Evolutionary conservation across 306 rosid species (phyloP), one percentile per base, ranked within the genome.

Genomic region (Oemleria cerasiformis): DNA sequence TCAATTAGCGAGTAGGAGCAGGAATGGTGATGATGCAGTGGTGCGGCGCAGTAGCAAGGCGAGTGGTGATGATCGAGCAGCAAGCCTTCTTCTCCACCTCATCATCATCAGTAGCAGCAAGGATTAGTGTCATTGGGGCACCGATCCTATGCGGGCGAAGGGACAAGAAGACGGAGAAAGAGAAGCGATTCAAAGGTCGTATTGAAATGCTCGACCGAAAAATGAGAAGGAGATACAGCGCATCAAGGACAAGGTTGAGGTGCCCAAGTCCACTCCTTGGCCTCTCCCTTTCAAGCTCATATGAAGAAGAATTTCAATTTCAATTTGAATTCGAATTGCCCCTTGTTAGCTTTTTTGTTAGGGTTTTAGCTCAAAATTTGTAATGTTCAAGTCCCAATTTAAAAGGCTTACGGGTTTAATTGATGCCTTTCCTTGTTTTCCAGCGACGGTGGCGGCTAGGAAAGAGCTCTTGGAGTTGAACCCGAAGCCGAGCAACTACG

Each of bases 211-310:
- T 15, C 75, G 92, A 74, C 97, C 98, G 3, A 89, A 87, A 83
- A 94, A 77, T 79, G 98, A 94, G 81, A 89, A 91, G 80, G 91
- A 44, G 97, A 94, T 94, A 0, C 92, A 94, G 77, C 96, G 96
- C 59, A 86, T 94, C 61, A 91, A 94, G 84, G 97, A 89, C 78
- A 89, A 82, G 84, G 88, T 87, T 47, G 98, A 93, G 88, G 96
- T 93, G 56, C 96, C 97, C 82, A 87, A 92, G 88, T 90, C 97
- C 8, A 87, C 98, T 72, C 98, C 98, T 75, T 93, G 98, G 98
- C 98, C 98, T 77, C 97, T 93, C 57, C 93, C 98, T 42, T 90
- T 93, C 88, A 93, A 93, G 87, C 96, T 93, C 69, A 86, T 90
- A 74, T 93, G 79, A 40, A 2, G 39, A 41, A 9, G 15, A 14